These are phyloP conservation scores for Triadica sebifera DNA, from an alignment of 345 rosid genomes.

Conservation along the genomic window DNA sequence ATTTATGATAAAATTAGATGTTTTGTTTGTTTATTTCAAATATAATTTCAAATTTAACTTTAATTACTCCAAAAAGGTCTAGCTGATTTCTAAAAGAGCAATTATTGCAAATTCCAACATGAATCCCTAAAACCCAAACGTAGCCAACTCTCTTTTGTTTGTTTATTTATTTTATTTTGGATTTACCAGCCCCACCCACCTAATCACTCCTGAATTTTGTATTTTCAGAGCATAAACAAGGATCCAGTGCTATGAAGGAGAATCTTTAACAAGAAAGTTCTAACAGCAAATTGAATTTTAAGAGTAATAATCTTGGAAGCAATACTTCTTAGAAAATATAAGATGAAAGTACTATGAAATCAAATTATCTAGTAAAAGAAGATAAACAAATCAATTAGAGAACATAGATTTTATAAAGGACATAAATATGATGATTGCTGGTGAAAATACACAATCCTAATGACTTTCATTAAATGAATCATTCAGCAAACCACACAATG, in stretches of 20 bases:
- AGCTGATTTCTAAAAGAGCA: too few species aligned
- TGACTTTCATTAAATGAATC: background rate
- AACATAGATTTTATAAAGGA: background rate
- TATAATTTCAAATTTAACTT: too few species aligned
- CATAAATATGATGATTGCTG: background rate
- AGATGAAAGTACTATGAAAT: background rate
- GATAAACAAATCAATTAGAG: background rate
- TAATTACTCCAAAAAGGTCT: too few species aligned
- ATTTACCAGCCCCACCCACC: background rate
- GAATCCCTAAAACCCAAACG: too few species aligned
- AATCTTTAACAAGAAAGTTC: background rate
- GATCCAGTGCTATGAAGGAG: background rate
- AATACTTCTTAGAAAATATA: background rate
- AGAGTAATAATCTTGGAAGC: background rate
- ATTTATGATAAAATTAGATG: too few species aligned
- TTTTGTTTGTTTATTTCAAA: too few species aligned
- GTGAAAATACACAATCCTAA: background rate
- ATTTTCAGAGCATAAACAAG: background rate
- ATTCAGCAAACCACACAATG: background rate
- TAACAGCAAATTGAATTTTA: background rate
- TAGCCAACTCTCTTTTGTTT: background rate
- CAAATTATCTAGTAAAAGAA: background rate
- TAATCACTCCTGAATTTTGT: background rate
- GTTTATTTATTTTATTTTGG: background rate
- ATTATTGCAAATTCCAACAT: too few species aligned